Conservation (phyloP, 2,329 filamentous ascomycete species). For the Penicillium sp. region DNA sequence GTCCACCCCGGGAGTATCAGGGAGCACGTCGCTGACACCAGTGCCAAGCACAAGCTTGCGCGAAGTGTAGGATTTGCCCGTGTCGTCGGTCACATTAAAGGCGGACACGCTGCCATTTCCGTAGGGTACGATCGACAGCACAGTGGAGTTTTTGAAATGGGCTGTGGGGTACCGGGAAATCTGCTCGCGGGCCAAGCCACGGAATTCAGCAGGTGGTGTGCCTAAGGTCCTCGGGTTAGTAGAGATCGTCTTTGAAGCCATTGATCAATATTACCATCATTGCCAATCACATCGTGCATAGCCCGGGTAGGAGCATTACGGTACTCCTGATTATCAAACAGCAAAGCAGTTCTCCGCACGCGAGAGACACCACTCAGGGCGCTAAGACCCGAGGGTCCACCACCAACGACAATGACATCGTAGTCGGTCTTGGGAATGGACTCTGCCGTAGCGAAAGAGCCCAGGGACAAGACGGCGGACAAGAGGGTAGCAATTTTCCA, state of each 20-base stretch:
- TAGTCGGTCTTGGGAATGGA: constrained; percentile 40
- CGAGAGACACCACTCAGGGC: constrained; percentile 60
- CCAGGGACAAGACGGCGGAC: constrained; percentile 25
- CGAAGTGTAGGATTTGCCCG: constrained; percentile 25
- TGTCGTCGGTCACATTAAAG: constrained; percentile 48
- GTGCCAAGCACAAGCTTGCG: constrained; percentile 11
- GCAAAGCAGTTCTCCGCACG: constrained; percentile 55
- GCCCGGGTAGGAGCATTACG: constrained; percentile 59
- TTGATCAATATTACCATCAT: constrained; percentile 51
- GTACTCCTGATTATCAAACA: constrained; percentile 62
- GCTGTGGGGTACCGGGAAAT: constrained; percentile 55
- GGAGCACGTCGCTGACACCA: constrained; percentile 11
- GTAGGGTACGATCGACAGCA: constrained; percentile 23
- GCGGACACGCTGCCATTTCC: constrained; percentile 40
- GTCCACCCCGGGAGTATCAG: constrained; percentile 5
- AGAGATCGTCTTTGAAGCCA: background rate
- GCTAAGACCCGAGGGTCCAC: constrained; percentile 58
- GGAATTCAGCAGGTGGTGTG: constrained; percentile 52
- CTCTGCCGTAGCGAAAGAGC: constrained; percentile 21
- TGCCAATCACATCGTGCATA: constrained; percentile 63
- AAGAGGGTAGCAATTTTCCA: constrained; percentile 19
- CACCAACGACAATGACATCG: constrained; percentile 60
- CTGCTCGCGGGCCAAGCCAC: constrained; percentile 55
- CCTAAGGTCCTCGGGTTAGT: background rate
- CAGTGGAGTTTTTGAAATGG: constrained; percentile 52